Base-by-base conservation (phyloP, 2,329 filamentous ascomycete genomes). In the Zarea fungicola region DNA sequence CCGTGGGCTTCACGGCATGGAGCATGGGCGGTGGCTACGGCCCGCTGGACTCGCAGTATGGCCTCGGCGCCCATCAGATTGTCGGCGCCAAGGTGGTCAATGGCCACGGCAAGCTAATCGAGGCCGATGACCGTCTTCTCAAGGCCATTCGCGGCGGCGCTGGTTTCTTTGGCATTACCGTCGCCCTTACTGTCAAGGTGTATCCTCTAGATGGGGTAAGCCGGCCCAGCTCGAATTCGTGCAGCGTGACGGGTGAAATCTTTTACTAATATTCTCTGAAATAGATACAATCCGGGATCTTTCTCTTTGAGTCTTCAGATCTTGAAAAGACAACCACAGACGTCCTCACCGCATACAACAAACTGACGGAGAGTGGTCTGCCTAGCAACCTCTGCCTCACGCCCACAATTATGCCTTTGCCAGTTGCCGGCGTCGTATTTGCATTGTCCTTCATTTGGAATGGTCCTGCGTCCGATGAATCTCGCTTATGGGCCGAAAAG, bases 1-100 rank as follows among this genome's bases (percentile, higher is more conserved):
- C 52, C 6, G 55, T 69, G 3, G 67, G 65, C 7, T 67, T 62
- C 32, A 57, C 62, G 2, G 63, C 65, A 1, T 70, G 67, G 66
- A 60, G 62, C 8, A 61, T 57, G 8, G 56, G 59, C 8, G 67
- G 65, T 5, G 66, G 66, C 2, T 68, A 68, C 48, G 67, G 66
- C 3, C 54, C 59, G 0, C 59, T 65, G 19, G 55, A 56, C 3
- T 50, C 55, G 1, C 36, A 42, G 2, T 61, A 55, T 46, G 67
- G 68, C 4, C 47, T 69, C 1, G 66, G 66, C 1, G 60, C 60
- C 8, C 67, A 71, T 48, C 63, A 70, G 52, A 67, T 70, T 14
- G 32, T 70, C 1, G 60, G 56, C 0, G 63, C 60, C 6, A 56
- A 51, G 32, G 44, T 66, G 3, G 60, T 64, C 23, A 55, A 56